These are phyloP conservation scores for Ilex paraguariensis DNA, from an alignment of 305 asterid species.

Conservation along the genomic window DNA sequence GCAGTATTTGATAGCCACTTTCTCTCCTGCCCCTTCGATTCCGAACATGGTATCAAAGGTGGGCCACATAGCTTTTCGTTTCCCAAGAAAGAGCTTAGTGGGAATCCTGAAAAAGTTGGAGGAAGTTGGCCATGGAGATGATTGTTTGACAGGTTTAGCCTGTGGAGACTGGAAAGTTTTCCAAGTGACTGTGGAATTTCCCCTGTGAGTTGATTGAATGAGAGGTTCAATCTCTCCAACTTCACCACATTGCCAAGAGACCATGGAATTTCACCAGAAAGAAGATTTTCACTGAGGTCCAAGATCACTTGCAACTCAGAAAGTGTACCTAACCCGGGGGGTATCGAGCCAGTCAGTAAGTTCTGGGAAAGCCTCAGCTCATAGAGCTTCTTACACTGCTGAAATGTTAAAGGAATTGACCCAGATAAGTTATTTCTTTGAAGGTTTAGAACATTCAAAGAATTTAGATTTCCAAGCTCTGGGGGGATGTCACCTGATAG, in stretches of 20 bases:
- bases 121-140: constrained; percentile 60
- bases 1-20: constrained; percentile 52
- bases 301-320: constrained; percentile 68
- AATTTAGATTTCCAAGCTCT: constrained; percentile 62
- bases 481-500: constrained; percentile 65
- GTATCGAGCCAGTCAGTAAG: constrained; percentile 54
- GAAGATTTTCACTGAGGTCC: constrained; percentile 68
- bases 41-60: constrained; percentile 53
- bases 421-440: constrained; percentile 67
- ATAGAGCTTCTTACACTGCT: constrained; percentile 67
- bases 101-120: constrained; percentile 51
- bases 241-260: constrained; percentile 61
- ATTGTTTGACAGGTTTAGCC: constrained; percentile 60
- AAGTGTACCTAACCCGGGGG: constrained; percentile 55
- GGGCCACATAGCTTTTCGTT: constrained; percentile 63
- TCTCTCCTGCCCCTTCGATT: constrained; percentile 20
- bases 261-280: constrained; percentile 68
- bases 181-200: constrained; percentile 59
- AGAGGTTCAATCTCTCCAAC: constrained; percentile 73
- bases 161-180: constrained; percentile 65
- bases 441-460: constrained; percentile 66
- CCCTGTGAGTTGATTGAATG: constrained; percentile 57
- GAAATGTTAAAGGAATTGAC: constrained; percentile 55
- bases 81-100: constrained; percentile 46
- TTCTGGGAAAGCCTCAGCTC: constrained; percentile 81